phyloP scores from a whole-genome alignment of 495 filamentous ascomycete species.

The Pyrenopolyporus hunteri region DNA sequence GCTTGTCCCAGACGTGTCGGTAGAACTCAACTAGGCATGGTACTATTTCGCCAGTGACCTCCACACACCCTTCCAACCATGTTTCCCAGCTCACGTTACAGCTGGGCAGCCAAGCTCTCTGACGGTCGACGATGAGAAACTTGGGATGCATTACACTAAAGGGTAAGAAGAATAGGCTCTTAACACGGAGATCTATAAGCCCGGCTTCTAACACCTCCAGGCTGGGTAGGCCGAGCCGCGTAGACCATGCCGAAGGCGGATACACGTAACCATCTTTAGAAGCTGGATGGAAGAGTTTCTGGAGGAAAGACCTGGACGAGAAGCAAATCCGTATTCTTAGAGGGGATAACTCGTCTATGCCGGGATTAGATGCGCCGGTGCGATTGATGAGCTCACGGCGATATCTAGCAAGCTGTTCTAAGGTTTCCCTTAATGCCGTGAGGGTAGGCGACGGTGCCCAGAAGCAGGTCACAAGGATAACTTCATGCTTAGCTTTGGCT shows the following conservation, averaged over 20 bases:
- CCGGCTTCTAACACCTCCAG: conserved; percentile 52
- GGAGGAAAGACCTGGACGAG: conserved; percentile 67
- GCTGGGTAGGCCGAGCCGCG: conserved; percentile 64
- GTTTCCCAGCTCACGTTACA: conserved; percentile 79
- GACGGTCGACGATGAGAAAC: conserved; percentile 71
- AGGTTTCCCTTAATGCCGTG: conserved; percentile 52
- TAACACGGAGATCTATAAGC: conserved; percentile 67
- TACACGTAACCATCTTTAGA: conserved; percentile 62
- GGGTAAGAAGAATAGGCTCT: conserved; percentile 73
- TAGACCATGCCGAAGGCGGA: conserved; percentile 59
- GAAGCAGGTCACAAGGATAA: conserved; percentile 79
- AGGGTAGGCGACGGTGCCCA: conserved; percentile 68
- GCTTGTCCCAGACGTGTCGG: conserved; percentile 57
- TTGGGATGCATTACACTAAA: conserved; percentile 82
- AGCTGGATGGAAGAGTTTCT: conserved; percentile 72
- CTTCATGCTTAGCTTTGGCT: conserved; percentile 59
- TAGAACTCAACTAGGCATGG: conserved; percentile 64
- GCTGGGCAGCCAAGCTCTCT: conserved; percentile 65
- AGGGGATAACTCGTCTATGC: conserved; percentile 5
- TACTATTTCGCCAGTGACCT: conserved; percentile 62
- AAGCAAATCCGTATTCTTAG: conserved; percentile 66
- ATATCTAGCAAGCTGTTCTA: conserved; percentile 56
- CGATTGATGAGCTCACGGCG: conserved; percentile 39
- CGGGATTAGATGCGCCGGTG: conserved; percentile 15
- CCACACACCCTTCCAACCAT: conserved; percentile 75